Base-by-base conservation (phyloP, 768 basidiomycete genomes). In the Leccinum truebloodii region DNA sequence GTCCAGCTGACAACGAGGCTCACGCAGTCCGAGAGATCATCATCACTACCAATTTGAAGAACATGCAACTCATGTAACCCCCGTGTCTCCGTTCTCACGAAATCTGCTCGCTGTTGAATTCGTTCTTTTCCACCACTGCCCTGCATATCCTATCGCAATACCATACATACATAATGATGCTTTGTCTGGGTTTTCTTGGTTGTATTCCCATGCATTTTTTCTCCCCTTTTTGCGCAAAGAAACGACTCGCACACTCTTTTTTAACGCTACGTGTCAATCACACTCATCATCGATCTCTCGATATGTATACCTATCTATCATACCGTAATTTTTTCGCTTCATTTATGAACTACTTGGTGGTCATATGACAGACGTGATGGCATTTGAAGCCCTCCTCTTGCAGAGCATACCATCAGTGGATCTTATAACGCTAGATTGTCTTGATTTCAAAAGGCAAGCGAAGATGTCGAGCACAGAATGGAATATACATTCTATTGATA, bases 11-110 rank as follows among this genome's bases (percentile, higher is more conserved):
- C 61, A 26, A 48, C 41, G 20, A 37, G 13, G 55, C 51, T 14
- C 24, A 22, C 51, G 4, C 67, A 89, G 88, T 89, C 34, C 84
- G 86, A 65, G 87, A 88, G 68, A 86, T 87, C 67, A 86, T 89
- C 65, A 81, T 89, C 71, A 83, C 84, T 68, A 76, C 79, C 59
- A 87, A 88, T 72, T 79, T 89, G 56, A 83, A 79, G 70, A 83
- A 79, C 64, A 82, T 88, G 59, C 73, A 74, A 30, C 67, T 74
- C 63, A 74, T 74, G 72, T 74, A 66, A 65, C 28, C 48, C 16
- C 24, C 62, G 41, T 50, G 41, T 44, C n/a, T 44, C n/a, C 10
- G 4, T 54, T 53, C 46, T 52, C 48, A 58, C 39, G 32, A 28
- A 57, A 39, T 60, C n/a, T 44, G 30, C 32, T 41, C 54, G 20